Evolutionary conservation across 2,329 filamentous ascomycete species (phyloP).

Genomic region (Paraphaeosphaeria sporulosa): DNA sequence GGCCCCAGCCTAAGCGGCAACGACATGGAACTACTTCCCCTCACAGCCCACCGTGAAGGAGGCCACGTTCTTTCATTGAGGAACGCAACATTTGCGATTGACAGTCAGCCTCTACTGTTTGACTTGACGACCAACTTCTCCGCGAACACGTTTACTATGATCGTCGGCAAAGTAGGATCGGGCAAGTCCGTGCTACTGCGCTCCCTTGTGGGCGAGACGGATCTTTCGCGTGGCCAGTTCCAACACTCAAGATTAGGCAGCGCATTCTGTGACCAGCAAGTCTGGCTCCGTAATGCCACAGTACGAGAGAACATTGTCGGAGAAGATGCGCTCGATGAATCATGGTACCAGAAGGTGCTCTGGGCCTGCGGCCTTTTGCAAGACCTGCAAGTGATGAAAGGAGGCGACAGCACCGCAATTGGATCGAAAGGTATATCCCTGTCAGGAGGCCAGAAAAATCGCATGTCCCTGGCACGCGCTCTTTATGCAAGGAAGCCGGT

Average conservation of each 20-base stretch:
- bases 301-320: slow-evolving; percentile 37
- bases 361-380: slow-evolving; percentile 23
- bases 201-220: slow-evolving; percentile 25
- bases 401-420: slow-evolving; percentile 49
- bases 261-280: slow-evolving; percentile 38
- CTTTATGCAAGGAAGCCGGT: slow-evolving; percentile 54
- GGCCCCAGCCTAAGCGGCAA: neutral
- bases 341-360: slow-evolving; percentile 34
- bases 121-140: slow-evolving; percentile 11
- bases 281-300: slow-evolving; percentile 37
- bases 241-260: slow-evolving; percentile 17
- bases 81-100: slow-evolving; percentile 13
- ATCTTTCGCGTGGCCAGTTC: slow-evolving; percentile 19
- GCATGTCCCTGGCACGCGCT: slow-evolving; percentile 56
- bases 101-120: slow-evolving; percentile 16
- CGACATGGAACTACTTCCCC: slow-evolving; percentile 3
- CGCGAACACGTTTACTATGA: slow-evolving; percentile 16
- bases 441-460: slow-evolving; percentile 58
- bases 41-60: neutral
- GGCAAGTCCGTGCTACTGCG: slow-evolving; percentile 47
- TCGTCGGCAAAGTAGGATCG: slow-evolving; percentile 25
- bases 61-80: neutral
- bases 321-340: slow-evolving; percentile 26
- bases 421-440: slow-evolving; percentile 57
- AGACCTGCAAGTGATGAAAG: slow-evolving; percentile 22